Evolutionary conservation across 495 filamentous ascomycete species (phyloP).

Genomic region (Niebla homalea): DNA sequence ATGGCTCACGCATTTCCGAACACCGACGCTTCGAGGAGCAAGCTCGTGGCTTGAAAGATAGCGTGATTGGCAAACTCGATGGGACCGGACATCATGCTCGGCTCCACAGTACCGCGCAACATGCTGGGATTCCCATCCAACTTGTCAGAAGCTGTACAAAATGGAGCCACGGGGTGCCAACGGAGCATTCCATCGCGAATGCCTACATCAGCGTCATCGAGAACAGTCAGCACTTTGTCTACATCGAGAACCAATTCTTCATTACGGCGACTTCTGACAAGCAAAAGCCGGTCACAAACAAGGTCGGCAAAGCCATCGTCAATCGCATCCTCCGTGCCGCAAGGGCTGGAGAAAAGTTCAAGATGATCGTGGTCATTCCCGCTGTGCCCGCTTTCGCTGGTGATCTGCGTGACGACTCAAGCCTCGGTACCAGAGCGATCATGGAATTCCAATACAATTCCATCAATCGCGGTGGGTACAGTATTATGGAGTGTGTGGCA

Average conservation of each 20-base stretch:
- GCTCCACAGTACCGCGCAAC: conserved; percentile 6
- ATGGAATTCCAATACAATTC: conserved; percentile 91
- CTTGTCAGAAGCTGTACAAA: conserved; percentile 56
- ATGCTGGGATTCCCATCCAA: conserved; percentile 47
- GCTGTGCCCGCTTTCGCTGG: conserved; percentile 85
- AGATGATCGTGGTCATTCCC: conserved; percentile 76
- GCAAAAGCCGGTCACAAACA: conserved; percentile 73
- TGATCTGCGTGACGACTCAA: conserved; percentile 64
- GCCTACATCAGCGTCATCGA: conserved; percentile 76
- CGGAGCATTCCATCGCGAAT: conserved; percentile 79
- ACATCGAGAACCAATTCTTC: conserved; percentile 98
- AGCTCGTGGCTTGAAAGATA: conserved; percentile 24
- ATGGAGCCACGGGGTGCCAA: conserved; percentile 56
- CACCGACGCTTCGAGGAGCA: conserved; percentile 11
- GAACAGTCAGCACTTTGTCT: conserved; percentile 72
- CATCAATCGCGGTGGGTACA: conserved; percentile 79
- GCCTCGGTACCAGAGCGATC: conserved; percentile 78
- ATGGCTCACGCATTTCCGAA: conserved; percentile 4
- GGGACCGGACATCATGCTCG: conserved; percentile 8
- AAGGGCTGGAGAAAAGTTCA: conserved; percentile 57
- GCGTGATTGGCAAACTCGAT: conserved; percentile 31
- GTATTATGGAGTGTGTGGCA: conserved; percentile 68
- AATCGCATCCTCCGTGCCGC: conserved; percentile 75
- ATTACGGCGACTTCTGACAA: conserved; percentile 73
- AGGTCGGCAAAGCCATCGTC: conserved; percentile 77